Base-by-base conservation (phyloP, 345 rosid species). In the Hypericum perforatum region DNA sequence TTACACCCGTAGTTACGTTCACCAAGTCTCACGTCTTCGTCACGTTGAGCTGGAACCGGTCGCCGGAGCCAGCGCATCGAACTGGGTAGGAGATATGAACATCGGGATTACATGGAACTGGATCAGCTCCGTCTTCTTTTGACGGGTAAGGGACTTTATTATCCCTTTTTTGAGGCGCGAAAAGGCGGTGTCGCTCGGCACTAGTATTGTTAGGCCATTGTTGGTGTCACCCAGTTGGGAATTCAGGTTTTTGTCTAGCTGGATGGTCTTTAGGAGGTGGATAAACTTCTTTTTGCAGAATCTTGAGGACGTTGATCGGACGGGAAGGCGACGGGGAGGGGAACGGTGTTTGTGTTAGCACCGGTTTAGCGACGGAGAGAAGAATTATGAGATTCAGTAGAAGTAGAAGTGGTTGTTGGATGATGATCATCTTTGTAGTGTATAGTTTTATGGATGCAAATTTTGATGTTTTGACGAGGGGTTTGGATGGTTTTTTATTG, bases 61-160 rank as follows among this genome's bases (percentile, higher is more conserved):
- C 54, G 2, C 69, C 64, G 6, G 73, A 63, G 5, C 75, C 79
- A 0, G 79, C 79, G 3, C 54, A 10, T 66, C 64, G 60, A 60
- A 66, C 7, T 54, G 56, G 0, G 65, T 59, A 8, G n/a, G 43
- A 0, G 43, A 42, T 3, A 60, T 49, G 45, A 10, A 43, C 3
- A 43, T 39, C 0, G 57, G 65, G 0, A 60, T 37, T 37, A 60
- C 37, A 40, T 66, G 65, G 46, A 42, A 66, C 38, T 66, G 63
- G 32, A 39, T 57, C 5, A 55, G 50, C 57, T 57, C 39, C 11
- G 36, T 0, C 40, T 66, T 66, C 39, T 43, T 42, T 39, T 6
- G 38, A 2, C 39, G 54, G 61, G 39, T 54, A 39, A 66, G 9
- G 49, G 64, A 43, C 6, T 43, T 55, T 4, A 55, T 55, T 6